A percentile compares a stretch with the other conserved stretches of the same genome.
These are phyloP conservation scores for Candida loeiensis DNA, from an alignment of 805 yeast species.

Conservation along the genomic window DNA sequence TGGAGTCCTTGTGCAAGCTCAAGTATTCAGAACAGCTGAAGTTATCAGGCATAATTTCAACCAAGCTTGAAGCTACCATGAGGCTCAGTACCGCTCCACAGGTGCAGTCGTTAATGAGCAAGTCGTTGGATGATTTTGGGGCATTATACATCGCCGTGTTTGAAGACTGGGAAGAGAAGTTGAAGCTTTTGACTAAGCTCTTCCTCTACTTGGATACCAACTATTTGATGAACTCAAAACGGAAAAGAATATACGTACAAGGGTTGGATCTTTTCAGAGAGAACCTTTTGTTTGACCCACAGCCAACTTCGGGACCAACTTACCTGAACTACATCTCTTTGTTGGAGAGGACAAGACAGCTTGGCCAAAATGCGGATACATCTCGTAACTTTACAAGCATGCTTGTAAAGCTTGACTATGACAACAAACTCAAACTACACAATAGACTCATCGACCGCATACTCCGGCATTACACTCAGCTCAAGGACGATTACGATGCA, in stretches of 20 bases:
- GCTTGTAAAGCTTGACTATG: conserved; percentile 21
- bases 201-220: conserved; percentile 35
- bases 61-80: conserved; percentile 17
- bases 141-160: conserved; percentile 15
- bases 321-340: conserved; percentile 5
- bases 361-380: conserved; percentile 4
- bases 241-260: conserved; percentile 7
- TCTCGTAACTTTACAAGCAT: conserved; percentile 14
- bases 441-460: conserved; percentile 12
- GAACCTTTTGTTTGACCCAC: conserved; percentile 9
- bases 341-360: conserved; percentile 10
- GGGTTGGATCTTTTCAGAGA: conserved; percentile 16
- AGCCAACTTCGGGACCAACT: background rate
- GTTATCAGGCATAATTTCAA: conserved; percentile 19
- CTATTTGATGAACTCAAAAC: conserved; percentile 24
- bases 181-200: conserved; percentile 24
- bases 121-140: conserved; percentile 1
- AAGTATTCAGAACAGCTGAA: conserved; percentile 33
- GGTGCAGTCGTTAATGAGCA: background rate
- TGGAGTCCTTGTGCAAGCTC: conserved; percentile 31
- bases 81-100: background rate
- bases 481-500: conserved; percentile 12
- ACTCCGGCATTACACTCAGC: conserved; percentile 13
- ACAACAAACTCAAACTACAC: conserved; percentile 13
- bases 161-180: conserved; percentile 22